These are phyloP conservation scores for Colletotrichum incanum DNA, from an alignment of 2,329 filamentous ascomycete genomes.

Conservation along the genomic window DNA sequence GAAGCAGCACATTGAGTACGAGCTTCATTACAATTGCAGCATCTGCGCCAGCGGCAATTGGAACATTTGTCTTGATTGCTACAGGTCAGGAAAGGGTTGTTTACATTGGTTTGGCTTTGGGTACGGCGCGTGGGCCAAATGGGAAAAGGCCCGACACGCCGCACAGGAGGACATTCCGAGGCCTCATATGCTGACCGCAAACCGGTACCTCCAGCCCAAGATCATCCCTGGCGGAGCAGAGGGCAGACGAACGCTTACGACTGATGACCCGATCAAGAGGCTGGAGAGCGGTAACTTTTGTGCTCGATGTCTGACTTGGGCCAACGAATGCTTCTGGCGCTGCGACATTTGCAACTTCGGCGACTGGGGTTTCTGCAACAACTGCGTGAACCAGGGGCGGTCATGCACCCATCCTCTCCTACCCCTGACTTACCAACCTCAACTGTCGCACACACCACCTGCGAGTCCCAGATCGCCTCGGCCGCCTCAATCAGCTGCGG, in stretches of 20 bases:
- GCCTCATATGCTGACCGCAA: conserved; percentile 73
- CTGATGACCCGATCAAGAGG: conserved; percentile 77
- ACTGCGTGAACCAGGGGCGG: conserved; percentile 86
- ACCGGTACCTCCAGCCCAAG: conserved; percentile 69
- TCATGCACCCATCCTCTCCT: conserved; percentile 88
- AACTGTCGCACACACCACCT: conserved; percentile 54
- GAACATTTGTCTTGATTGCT: conserved; percentile 87
- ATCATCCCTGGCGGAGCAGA: conserved; percentile 67
- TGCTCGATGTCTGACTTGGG: conserved; percentile 78
- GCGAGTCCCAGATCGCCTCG: conserved; percentile 60
- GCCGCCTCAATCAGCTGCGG: conserved; percentile 61
- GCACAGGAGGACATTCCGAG: conserved; percentile 58
- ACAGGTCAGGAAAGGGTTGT: conserved; percentile 83
- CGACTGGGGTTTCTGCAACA: conserved; percentile 94
- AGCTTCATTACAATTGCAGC: conserved; percentile 87
- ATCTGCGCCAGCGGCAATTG: conserved; percentile 80
- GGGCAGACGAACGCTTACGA: conserved; percentile 72
- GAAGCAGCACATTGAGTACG: conserved; percentile 83
- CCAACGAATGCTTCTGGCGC: conserved; percentile 91
- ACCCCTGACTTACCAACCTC: conserved; percentile 77
- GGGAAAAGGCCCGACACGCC: conserved; percentile 68
- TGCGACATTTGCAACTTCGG: conserved; percentile 91
- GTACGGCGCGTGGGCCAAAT: conserved; percentile 77
- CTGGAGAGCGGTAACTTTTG: conserved; percentile 90
- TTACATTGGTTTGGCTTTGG: conserved; percentile 92